Percentiles rank a stretch among this genome's conserved stretches.
Evolutionary conservation across 139 green algal species (phyloP).

Genomic region (Chlorella sp.): DNA sequence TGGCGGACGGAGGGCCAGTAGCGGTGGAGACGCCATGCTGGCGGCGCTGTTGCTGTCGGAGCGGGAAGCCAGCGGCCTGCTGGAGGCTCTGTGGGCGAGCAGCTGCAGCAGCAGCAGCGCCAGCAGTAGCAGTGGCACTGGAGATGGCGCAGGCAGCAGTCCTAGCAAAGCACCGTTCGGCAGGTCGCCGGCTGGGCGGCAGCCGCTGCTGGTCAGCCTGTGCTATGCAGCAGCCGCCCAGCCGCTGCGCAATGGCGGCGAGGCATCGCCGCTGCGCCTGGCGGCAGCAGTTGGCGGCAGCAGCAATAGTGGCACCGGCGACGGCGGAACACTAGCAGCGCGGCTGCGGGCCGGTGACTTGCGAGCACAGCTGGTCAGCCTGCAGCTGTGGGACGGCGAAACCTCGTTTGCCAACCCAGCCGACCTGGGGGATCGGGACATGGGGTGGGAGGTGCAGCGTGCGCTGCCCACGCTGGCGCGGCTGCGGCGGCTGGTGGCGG

Average conservation of each 20-base stretch:
- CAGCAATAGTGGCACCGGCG: neutral
- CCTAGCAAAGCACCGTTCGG: too few relatives aligned
- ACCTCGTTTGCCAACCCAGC: slow-evolving; percentile 32
- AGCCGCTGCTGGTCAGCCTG: slow-evolving; percentile 7
- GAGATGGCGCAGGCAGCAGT: too few relatives aligned
- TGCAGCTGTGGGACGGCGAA: slow-evolving; percentile 53
- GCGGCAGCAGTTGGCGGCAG: neutral
- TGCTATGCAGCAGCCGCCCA: slow-evolving; percentile 22
- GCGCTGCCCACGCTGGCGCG: neutral
- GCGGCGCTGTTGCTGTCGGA: slow-evolving; percentile 59
- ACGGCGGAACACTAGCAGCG: neutral
- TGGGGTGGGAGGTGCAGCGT: neutral
- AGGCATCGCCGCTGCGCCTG: slow-evolving; percentile 5
- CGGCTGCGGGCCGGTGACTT: neutral
- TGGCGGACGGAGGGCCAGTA: neutral
- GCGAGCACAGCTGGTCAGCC: slow-evolving; percentile 24
- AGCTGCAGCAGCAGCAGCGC: too few relatives aligned
- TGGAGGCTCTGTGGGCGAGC: slow-evolving; percentile 26
- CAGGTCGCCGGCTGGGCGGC: too few relatives aligned
- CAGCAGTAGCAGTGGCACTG: neutral
- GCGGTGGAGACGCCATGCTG: neutral
- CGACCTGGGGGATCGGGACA: neutral
- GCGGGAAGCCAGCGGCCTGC: slow-evolving; percentile 57
- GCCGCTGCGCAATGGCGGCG: neutral
- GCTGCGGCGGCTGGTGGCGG: slow-evolving; percentile 41